Evolutionary conservation across 2,329 filamentous ascomycete species (phyloP).

Genomic region (Fusarium secorum): DNA sequence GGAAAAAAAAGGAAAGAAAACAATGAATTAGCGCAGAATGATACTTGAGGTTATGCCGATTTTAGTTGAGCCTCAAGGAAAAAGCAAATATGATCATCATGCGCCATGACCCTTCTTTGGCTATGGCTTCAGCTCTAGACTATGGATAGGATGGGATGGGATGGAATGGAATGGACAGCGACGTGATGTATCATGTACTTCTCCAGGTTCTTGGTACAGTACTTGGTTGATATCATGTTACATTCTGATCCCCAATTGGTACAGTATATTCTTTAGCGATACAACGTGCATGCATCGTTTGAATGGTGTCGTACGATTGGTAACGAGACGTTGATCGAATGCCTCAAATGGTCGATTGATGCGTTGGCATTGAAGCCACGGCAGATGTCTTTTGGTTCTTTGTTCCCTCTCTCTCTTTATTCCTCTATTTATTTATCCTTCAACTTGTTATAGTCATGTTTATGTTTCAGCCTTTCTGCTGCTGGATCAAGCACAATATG

Average conservation of each 20-base stretch:
- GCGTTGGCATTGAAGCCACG: slow-evolving; percentile 37
- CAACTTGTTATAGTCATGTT: neutral
- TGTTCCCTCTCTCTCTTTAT: neutral
- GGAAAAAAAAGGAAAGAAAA: neutral
- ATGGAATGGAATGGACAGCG: neutral
- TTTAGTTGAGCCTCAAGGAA: slow-evolving; percentile 7
- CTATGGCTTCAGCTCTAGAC: slow-evolving; percentile 4
- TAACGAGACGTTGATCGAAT: slow-evolving; percentile 13
- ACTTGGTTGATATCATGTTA: neutral
- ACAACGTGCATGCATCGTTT: neutral
- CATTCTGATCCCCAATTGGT: neutral
- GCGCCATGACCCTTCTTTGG: slow-evolving; percentile 12
- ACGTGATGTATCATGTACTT: neutral
- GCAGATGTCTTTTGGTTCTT: neutral
- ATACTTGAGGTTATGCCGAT: neutral
- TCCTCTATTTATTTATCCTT: neutral
- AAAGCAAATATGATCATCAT: slow-evolving; percentile 9
- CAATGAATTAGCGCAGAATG: neutral
- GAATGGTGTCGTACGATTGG: slow-evolving; percentile 39
- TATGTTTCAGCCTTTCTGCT: neutral
- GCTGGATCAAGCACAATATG: neutral
- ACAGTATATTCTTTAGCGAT: neutral
- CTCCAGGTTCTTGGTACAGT: neutral
- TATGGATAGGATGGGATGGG: neutral
- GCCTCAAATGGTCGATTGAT: slow-evolving; percentile 37